A percentile compares a stretch with the other conserved stretches of the same genome.
These are phyloP conservation scores for Rhizopus stolonifer DNA, from an alignment of 371 early-diverging fungal genomes.

Conservation along the genomic window DNA sequence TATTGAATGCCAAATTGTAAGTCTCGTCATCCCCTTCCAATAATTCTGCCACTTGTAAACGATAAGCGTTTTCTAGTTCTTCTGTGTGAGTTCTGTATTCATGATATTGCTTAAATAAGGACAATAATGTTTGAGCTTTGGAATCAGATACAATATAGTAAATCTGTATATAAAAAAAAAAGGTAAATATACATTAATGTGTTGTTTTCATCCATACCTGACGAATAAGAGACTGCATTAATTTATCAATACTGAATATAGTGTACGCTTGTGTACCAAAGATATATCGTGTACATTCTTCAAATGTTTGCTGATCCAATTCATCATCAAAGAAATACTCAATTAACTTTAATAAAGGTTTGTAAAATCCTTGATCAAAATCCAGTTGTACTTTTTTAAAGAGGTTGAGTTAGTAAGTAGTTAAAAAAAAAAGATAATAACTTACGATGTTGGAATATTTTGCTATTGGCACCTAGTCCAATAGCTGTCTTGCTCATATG, in stretches of 20 bases:
- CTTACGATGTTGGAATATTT: slow-evolving; percentile 10
- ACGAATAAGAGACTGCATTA: slow-evolving; percentile 21
- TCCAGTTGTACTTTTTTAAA: slow-evolving; percentile 17
- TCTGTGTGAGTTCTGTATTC: slow-evolving; percentile 19
- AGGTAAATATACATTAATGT: neutral
- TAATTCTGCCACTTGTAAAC: slow-evolving; percentile 23
- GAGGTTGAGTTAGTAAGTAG: too few species aligned
- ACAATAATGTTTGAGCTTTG: slow-evolving; percentile 19
- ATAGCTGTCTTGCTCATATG: slow-evolving; percentile 53
- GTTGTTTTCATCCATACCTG: slow-evolving; percentile 14
- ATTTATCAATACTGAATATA: slow-evolving; percentile 84
- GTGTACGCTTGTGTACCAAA: slow-evolving; percentile 86
- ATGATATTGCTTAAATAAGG: slow-evolving; percentile 24
- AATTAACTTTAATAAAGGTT: slow-evolving; percentile 67
- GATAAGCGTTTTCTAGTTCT: slow-evolving; percentile 53
- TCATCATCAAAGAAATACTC: slow-evolving; percentile 74
- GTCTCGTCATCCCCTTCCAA: slow-evolving; percentile 73
- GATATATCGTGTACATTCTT: slow-evolving; percentile 83
- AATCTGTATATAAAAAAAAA: slow-evolving; percentile 4
- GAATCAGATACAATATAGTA: slow-evolving; percentile 26
- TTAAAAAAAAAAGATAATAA: neutral
- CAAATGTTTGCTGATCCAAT: slow-evolving; percentile 82
- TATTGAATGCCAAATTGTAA: slow-evolving; percentile 73
- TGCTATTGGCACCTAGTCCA: slow-evolving; percentile 8
- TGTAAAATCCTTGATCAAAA: slow-evolving; percentile 61